Evolutionary conservation across 805 yeast species (phyloP), one percentile per base, ranked within the genome.

Genomic region (Scheffersomyces stipitis): DNA sequence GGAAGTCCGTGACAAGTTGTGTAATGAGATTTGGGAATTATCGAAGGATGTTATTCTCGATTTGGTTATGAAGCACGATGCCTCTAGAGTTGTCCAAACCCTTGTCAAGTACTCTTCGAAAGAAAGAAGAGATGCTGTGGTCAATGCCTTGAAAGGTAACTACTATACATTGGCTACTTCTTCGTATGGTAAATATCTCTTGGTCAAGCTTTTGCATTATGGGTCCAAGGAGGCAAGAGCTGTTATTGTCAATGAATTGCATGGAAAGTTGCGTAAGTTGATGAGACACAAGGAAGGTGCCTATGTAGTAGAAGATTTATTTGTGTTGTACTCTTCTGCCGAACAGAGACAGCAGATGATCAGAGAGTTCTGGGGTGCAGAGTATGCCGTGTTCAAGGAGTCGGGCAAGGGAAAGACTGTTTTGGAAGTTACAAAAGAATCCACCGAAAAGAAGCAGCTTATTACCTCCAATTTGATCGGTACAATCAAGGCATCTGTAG

Each of bases 241-340:
- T 36, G 49, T 78, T 26, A 83, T 91, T 38, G 73, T 90, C 38
- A 75, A 83, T 54, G 96, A 89, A 66, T 73, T 91, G 48, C 96
- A 89, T 56, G 99, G 99, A 33, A 82, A 83, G 51, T 77, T 87
- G 54, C 76, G 96, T 60, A 91, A 88, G 64, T 71, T 91, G 40
- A 88, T 91, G 93, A 81, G 95, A 71, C 97, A 91, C 66, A 83
- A 86, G 68, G 98, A 91, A 73, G 99, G 97, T 65, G 98, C 98
- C 10, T 89, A 91, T 54, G 98, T 91, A 27, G 89, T 90, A 47
- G 98, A 91, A 65, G 99, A 91, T 71, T 72, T 87, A 54, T 91
- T 73, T 58, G 86, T 87, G 16, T 76, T 89, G 39, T 91, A 90
- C 62, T 80, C 96, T 8, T 79, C 88, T 16, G 76, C 83, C 20